phyloP scores from a whole-genome alignment of 1,139 yeast genomes.

The Hyphopichia khmerensis region DNA sequence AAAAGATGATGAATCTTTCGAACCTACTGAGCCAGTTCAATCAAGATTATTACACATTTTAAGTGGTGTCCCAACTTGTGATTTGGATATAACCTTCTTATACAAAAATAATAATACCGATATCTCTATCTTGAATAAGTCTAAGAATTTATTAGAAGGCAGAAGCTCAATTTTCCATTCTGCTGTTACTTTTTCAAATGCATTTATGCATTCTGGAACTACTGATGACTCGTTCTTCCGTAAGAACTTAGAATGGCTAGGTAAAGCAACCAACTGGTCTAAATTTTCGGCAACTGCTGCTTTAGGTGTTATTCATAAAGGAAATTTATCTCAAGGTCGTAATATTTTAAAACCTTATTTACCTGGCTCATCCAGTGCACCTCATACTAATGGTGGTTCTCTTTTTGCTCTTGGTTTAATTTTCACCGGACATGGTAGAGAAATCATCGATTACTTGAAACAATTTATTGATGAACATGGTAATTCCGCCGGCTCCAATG shows the following conservation, averaged over 20 bases:
- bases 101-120: constrained; percentile 88
- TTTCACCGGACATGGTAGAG: constrained; percentile 95
- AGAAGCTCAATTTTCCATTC: constrained; percentile 93
- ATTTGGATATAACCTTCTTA: constrained; percentile 84
- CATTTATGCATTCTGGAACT: constrained; percentile 95
- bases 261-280: constrained; percentile 97
- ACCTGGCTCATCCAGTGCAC: constrained; percentile 79
- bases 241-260: constrained; percentile 91
- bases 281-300: constrained; percentile 98
- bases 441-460: constrained; percentile 78
- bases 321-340: constrained; percentile 89
- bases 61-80: constrained; percentile 94
- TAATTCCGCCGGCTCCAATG: constrained; percentile 66
- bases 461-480: constrained; percentile 70
- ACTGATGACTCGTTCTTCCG: constrained; percentile 93
- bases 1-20: constrained; percentile 40
- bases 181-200: constrained; percentile 93
- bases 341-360: constrained; percentile 86
- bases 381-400: constrained; percentile 95
- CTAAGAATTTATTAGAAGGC: constrained; percentile 83
- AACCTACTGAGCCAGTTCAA: constrained; percentile 26
- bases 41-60: constrained; percentile 64
- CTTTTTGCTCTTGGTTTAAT: constrained; percentile 90
- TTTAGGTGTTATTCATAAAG: constrained; percentile 94
- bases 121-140: constrained; percentile 72